phyloP scores from a whole-genome alignment of 345 rosid species.

The Eucalyptus viminalis region DNA sequence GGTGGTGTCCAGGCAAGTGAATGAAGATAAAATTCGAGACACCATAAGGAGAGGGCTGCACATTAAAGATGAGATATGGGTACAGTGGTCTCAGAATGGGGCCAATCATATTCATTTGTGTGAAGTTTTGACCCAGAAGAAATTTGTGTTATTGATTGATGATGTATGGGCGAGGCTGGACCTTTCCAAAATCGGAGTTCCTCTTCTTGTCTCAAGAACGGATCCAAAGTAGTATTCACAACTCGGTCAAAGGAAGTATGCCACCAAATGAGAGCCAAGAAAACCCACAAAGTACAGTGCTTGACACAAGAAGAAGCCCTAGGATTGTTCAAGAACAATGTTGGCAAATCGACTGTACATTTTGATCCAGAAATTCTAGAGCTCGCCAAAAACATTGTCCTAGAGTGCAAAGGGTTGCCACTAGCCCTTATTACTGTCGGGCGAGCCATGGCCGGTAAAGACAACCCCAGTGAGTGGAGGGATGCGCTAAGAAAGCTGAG shows the following conservation, averaged over 20 bases:
- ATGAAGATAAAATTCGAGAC: background rate
- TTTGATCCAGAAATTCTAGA: background rate
- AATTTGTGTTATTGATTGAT: background rate
- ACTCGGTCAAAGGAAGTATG: background rate
- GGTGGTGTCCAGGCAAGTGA: fast-evolving
- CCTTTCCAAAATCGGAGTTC: background rate
- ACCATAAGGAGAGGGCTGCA: fast-evolving
- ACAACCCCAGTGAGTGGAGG: background rate
- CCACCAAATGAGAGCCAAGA: background rate
- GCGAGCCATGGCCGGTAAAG: background rate
- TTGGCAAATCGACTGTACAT: fast-evolving
- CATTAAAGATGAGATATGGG: background rate
- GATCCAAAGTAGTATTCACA: background rate
- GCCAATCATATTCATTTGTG: too few relatives aligned
- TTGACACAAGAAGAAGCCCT: background rate
- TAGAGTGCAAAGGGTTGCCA: constrained; percentile 3
- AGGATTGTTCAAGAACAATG: too few relatives aligned
- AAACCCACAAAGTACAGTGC: background rate
- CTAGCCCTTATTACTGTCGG: constrained; percentile 1
- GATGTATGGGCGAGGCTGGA: background rate
- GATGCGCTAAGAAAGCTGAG: background rate
- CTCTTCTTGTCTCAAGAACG: fast-evolving
- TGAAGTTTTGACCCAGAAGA: too few relatives aligned
- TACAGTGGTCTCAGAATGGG: fast-evolving
- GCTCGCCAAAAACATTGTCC: background rate